Evolutionary conservation across 352 stramenopile species (phyloP).

Genomic region (Globisporangium emineosum): DNA sequence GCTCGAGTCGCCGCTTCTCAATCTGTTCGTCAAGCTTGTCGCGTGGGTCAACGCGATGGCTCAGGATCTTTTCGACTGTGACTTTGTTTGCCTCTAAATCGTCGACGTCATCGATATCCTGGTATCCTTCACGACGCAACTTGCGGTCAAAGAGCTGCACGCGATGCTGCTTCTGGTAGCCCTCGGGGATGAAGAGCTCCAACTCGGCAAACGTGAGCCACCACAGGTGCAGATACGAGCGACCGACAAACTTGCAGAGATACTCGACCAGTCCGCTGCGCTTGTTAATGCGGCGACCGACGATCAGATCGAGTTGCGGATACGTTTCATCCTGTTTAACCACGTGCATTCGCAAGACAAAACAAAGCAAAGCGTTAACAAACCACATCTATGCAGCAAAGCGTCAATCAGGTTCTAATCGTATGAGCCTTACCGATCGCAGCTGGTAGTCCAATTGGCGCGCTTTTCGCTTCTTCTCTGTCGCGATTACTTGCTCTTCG

Average conservation of each 20-base stretch:
- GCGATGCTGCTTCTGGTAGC: constrained; percentile 83
- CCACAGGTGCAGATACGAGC: constrained; percentile 86
- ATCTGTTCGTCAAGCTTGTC: constrained; percentile 85
- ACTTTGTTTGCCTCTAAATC: constrained; percentile 86
- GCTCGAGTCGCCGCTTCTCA: constrained; percentile 59
- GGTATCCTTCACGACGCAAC: constrained; percentile 74
- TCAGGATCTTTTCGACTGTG: constrained; percentile 87
- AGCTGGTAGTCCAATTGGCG: constrained; percentile 77
- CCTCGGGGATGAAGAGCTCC: constrained; percentile 79
- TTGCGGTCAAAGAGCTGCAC: constrained; percentile 86
- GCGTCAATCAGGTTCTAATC: neutral
- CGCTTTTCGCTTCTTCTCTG: constrained; percentile 68
- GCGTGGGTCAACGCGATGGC: constrained; percentile 76
- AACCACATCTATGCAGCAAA: neutral
- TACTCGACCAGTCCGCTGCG: constrained; percentile 74
- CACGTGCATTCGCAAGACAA: constrained; percentile 14
- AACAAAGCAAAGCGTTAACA: neutral
- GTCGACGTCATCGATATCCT: constrained; percentile 84
- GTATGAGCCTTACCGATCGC: constrained; percentile 29
- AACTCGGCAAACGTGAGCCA: constrained; percentile 88
- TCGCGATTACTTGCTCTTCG: constrained; percentile 40
- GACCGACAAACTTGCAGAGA: constrained; percentile 84
- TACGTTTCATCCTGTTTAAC: constrained; percentile 56
- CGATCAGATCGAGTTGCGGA: constrained; percentile 76
- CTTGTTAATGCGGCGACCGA: constrained; percentile 78